A percentile compares a stretch with the other conserved stretches of the same genome.
Evolutionary conservation across 495 filamentous ascomycete genomes (phyloP).

Genomic region (Trypethelium eluteriae): DNA sequence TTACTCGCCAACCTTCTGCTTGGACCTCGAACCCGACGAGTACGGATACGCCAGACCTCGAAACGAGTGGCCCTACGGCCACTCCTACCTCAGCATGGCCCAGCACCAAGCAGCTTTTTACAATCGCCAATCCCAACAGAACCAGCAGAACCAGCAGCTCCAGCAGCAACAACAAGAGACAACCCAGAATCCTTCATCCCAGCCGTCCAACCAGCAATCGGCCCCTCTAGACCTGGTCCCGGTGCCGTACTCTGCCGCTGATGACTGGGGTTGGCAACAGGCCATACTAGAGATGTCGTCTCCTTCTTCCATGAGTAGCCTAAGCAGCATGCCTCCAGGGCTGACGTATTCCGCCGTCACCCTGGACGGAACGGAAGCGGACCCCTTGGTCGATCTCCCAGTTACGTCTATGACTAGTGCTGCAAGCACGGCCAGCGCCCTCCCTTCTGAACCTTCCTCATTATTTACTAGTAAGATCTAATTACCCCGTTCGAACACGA

Average conservation of each 20-base stretch:
- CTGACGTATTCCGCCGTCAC: constrained; percentile 9
- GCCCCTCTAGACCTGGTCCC: background rate
- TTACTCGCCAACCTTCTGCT: constrained; percentile 1
- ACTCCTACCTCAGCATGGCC: constrained; percentile 8
- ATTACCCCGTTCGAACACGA: background rate
- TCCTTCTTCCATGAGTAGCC: constrained; percentile 7
- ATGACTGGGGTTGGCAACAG: background rate
- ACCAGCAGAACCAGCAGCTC: background rate
- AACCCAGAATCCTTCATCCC: background rate
- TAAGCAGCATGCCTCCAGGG: constrained; percentile 2
- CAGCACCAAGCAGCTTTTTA: constrained; percentile 8
- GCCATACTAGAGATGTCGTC: constrained; percentile 6
- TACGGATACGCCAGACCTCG: background rate
- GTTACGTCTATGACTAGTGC: constrained; percentile 7
- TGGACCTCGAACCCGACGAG: constrained; percentile 7
- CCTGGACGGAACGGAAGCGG: constrained; percentile 8
- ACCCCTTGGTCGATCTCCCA: background rate
- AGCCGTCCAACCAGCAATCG: no score
- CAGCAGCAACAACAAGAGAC: background rate
- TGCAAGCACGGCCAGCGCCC: background rate
- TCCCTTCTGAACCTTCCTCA: constrained; percentile 9
- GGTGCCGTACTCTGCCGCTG: background rate
- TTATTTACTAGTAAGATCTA: constrained; percentile 9
- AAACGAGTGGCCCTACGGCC: constrained; percentile 1
- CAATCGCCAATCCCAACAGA: background rate